Evolutionary conservation across 2,329 filamentous ascomycete genomes (phyloP).

Genomic region (Colletotrichum lini): DNA sequence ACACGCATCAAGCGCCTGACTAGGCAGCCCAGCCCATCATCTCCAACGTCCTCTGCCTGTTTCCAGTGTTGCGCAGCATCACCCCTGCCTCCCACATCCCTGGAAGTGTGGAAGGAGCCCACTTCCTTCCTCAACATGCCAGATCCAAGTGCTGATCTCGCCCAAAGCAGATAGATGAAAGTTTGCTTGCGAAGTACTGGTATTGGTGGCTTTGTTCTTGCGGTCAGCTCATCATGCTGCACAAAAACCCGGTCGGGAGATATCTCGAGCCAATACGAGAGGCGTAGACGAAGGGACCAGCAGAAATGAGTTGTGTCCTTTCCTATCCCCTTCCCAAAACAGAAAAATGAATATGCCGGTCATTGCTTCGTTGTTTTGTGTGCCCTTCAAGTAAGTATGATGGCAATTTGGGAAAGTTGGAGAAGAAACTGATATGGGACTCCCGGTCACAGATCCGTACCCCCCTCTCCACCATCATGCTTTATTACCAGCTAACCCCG

Average conservation of each 20-base stretch:
- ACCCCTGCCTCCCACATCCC: constrained; percentile 1
- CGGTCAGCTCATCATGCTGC: constrained; percentile 24
- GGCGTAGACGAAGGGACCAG: not conserved
- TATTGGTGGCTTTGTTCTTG: constrained; percentile 31
- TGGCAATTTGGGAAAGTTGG: no score
- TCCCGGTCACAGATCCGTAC: no score
- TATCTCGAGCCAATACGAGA: constrained; percentile 22
- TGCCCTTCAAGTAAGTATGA: no score
- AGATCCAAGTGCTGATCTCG: constrained; percentile 19
- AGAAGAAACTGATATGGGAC: not conserved
- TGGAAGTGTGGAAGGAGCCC: not conserved
- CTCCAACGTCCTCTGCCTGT: constrained; percentile 1
- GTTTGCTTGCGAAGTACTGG: constrained; percentile 31
- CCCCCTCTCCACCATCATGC: no score
- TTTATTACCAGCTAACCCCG: no score
- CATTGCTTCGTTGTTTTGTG: no score
- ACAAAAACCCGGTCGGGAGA: not conserved
- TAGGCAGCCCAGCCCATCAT: not conserved
- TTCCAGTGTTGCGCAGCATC: constrained; percentile 2
- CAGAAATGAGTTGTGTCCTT: no score
- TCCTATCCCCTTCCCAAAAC: no score
- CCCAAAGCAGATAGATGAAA: constrained; percentile 9
- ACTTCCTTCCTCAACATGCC: not conserved
- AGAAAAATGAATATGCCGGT: no score
- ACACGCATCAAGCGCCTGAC: constrained; percentile 10